Conservation (phyloP, 1,139 yeast genomes). For the Saccharomyces pastorianus region DNA sequence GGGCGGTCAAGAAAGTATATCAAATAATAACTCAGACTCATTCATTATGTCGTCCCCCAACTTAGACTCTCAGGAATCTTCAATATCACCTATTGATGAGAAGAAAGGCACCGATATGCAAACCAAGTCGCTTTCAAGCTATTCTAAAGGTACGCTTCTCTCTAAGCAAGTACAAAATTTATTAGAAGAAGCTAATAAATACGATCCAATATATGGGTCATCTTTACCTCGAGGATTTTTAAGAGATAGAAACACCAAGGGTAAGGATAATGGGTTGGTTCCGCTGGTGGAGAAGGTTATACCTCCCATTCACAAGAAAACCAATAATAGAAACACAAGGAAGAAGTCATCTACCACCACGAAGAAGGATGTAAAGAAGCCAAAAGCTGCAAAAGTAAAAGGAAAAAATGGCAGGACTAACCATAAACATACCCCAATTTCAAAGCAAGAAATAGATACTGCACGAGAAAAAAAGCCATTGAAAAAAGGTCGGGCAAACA, state of each 20-base stretch:
- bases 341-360: neutral
- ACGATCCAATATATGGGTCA: conserved; percentile 29
- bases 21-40: conserved; percentile 1
- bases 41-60: neutral
- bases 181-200: conserved; percentile 34
- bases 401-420: neutral
- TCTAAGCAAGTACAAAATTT: conserved; percentile 15
- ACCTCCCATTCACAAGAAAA: neutral
- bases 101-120: neutral
- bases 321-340: neutral
- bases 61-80: neutral
- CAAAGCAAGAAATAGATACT: neutral
- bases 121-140: neutral
- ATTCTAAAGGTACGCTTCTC: neutral
- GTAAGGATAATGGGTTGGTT: neutral
- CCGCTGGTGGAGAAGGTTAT: neutral
- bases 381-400: neutral
- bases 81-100: neutral
- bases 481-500: neutral
- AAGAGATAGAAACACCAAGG: conserved; percentile 4
- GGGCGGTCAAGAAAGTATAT: neutral
- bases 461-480: neutral
- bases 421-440: neutral
- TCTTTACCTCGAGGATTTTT: conserved; percentile 20
- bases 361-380: neutral